Percentiles rank a stretch among this genome's conserved stretches.
phyloP scores from a whole-genome alignment of 2,329 filamentous ascomycete species.

The Aspergillus sp. region DNA sequence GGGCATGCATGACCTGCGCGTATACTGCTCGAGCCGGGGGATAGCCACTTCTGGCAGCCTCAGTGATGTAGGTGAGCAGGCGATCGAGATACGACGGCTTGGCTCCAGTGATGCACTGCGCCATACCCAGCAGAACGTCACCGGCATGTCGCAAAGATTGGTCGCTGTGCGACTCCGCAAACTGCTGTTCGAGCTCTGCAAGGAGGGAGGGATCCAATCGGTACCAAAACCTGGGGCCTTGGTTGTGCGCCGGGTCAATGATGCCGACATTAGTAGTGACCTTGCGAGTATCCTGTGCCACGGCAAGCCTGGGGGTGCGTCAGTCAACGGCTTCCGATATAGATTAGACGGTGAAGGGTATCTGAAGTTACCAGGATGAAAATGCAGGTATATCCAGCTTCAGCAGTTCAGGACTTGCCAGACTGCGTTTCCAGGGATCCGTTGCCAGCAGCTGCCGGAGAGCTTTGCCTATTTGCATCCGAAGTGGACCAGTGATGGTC shows the following conservation, averaged over 20 bases:
- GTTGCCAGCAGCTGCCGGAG: conserved; percentile 22
- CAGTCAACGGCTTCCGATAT: no score
- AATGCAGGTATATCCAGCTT: conserved; percentile 21
- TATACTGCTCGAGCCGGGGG: conserved; percentile 30
- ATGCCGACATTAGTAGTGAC: conserved; percentile 18
- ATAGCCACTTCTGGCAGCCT: conserved; percentile 23
- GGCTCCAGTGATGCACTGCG: conserved; percentile 27
- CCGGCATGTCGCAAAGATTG: conserved; percentile 17
- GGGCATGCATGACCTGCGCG: conserved; percentile 28
- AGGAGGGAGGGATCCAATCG: conserved; percentile 25
- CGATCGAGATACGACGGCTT: conserved; percentile 27
- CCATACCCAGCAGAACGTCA: conserved; percentile 30
- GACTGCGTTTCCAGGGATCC: conserved; percentile 24
- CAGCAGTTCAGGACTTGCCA: conserved; percentile 23
- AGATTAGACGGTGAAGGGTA: no score
- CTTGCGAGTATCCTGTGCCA: conserved; percentile 17
- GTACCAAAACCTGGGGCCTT: conserved; percentile 32
- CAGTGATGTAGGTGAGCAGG: conserved; percentile 24
- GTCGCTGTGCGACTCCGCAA: conserved; percentile 18
- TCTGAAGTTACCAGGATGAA: conserved; percentile 24
- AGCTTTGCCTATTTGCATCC: conserved; percentile 22
- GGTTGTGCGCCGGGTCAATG: conserved; percentile 30
- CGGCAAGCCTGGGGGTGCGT: conserved; percentile 16
- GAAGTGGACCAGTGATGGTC: conserved; percentile 22
- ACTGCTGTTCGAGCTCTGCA: conserved; percentile 28